These are phyloP conservation scores for Solanum arcanum DNA, from an alignment of 257 asterid species.

Conservation along the genomic window DNA sequence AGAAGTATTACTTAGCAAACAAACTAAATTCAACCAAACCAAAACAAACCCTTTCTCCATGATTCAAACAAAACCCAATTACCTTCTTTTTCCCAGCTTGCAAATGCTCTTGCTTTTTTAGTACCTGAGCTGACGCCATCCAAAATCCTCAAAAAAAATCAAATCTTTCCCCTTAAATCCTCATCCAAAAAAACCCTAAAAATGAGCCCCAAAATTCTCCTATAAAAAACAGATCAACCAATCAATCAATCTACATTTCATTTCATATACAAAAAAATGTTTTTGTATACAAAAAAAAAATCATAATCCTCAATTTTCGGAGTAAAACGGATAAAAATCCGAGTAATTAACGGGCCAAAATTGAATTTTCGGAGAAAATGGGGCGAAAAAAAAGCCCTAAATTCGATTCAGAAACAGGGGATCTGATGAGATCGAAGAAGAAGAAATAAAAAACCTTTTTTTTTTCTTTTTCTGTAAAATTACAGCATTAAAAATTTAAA, in stretches of 20 bases:
- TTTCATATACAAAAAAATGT: background rate
- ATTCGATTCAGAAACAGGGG: background rate
- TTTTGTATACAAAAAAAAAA: background rate
- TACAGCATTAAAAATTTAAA: background rate
- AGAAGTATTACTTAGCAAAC: background rate
- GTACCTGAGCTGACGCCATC: slow-evolving; percentile 87
- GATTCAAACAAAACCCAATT: background rate
- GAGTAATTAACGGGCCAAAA: background rate
- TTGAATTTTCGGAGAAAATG: background rate
- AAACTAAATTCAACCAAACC: background rate
- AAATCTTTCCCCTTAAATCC: background rate
- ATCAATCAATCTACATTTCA: background rate
- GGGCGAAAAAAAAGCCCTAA: background rate
- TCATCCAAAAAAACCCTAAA: background rate
- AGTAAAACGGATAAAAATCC: background rate
- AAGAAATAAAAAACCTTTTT: background rate
- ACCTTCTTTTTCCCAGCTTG: slow-evolving; percentile 83
- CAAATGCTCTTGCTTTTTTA: slow-evolving; percentile 61
- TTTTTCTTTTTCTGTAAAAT: background rate
- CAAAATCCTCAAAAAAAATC: background rate
- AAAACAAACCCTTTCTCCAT: background rate
- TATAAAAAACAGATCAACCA: background rate
- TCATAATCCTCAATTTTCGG: background rate
- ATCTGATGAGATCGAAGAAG: background rate
- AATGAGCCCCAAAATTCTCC: background rate